phyloP scores from a whole-genome alignment of 2,329 filamentous ascomycete species.

The Cytospora mali region DNA sequence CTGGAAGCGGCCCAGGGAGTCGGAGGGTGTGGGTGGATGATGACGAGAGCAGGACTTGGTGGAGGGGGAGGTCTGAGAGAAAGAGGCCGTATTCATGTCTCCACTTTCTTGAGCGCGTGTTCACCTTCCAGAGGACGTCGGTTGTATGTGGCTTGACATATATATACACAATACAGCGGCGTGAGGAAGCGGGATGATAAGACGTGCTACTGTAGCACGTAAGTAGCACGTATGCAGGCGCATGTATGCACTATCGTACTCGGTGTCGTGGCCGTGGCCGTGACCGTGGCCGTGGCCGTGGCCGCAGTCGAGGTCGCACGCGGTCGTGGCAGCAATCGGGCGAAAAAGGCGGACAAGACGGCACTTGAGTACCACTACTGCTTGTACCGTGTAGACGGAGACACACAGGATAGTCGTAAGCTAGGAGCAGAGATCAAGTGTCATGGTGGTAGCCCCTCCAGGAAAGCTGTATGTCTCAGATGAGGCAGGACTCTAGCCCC shows the following conservation, averaged over 20 bases:
- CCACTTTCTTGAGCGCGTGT: conserved; percentile 29
- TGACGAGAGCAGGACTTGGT: conserved; percentile 16
- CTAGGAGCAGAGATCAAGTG: conserved; percentile 20
- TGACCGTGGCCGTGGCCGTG: conserved; percentile 17
- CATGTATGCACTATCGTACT: conserved; percentile 23
- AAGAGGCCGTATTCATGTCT: conserved; percentile 29
- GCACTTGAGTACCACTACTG: conserved; percentile 6
- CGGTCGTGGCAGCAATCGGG: conserved; percentile 10
- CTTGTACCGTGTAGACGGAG: conserved; percentile 6
- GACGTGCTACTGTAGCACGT: conserved; percentile 28
- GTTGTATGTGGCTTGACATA: conserved; percentile 28
- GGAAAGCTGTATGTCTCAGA: conserved; percentile 29
- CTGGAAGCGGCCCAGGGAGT: conserved; percentile 20
- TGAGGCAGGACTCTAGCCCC: conserved; percentile 22
- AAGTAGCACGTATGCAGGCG: conserved; percentile 30
- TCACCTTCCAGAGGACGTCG: conserved; percentile 28
- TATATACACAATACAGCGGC: conserved; percentile 23
- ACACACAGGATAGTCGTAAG: conserved; percentile 16
- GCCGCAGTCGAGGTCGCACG: conserved; percentile 6
- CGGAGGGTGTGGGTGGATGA: conserved; percentile 24
- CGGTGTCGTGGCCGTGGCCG: conserved; percentile 19
- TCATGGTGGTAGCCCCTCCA: conserved; percentile 19
- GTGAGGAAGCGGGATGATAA: conserved; percentile 27
- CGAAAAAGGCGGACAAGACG: background rate
- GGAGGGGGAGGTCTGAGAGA: conserved; percentile 22